Evolutionary conservation across 169 alveolate genomes (phyloP).

Genomic region (Haemoproteus tartakovskyi): DNA sequence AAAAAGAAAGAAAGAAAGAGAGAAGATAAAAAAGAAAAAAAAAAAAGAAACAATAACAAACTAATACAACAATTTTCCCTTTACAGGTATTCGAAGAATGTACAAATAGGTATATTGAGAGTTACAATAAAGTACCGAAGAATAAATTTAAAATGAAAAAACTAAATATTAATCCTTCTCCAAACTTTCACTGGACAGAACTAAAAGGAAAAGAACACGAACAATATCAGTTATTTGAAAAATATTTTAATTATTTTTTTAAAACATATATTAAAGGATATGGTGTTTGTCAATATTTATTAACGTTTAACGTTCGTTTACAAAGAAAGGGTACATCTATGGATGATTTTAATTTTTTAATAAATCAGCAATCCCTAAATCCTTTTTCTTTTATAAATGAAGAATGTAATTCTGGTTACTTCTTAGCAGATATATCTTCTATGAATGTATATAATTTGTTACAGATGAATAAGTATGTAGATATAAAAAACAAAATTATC

Average conservation of each 20-base stretch:
- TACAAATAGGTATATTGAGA: constrained; percentile 43
- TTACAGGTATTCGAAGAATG: constrained; percentile 34
- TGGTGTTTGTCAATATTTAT: constrained; percentile 75
- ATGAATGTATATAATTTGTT: constrained; percentile 58
- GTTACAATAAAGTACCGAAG: constrained; percentile 43
- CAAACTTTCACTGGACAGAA: too few relatives aligned
- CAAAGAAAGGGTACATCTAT: constrained; percentile 86
- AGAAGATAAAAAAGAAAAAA: too few relatives aligned
- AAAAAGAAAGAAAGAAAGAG: too few relatives aligned
- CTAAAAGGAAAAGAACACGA: constrained; percentile 68
- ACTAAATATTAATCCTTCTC: constrained; percentile 1
- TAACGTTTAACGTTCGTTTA: constrained; percentile 78
- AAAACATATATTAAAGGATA: constrained; percentile 70
- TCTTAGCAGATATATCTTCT: constrained; percentile 65
- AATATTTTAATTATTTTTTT: constrained; percentile 58
- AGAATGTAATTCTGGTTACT: constrained; percentile 68
- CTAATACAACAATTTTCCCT: neutral
- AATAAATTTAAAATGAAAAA: constrained; percentile 51
- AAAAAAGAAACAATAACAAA: too few relatives aligned
- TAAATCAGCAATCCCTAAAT: constrained; percentile 78
- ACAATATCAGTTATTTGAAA: constrained; percentile 53
- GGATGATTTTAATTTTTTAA: constrained; percentile 79
- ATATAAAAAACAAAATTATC: constrained; percentile 15
- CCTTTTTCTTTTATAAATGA: constrained; percentile 77
- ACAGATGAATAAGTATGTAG: constrained; percentile 63